Evolutionary conservation across 2,329 filamentous ascomycete species (phyloP).

Genomic region (Cladosporium sp.): DNA sequence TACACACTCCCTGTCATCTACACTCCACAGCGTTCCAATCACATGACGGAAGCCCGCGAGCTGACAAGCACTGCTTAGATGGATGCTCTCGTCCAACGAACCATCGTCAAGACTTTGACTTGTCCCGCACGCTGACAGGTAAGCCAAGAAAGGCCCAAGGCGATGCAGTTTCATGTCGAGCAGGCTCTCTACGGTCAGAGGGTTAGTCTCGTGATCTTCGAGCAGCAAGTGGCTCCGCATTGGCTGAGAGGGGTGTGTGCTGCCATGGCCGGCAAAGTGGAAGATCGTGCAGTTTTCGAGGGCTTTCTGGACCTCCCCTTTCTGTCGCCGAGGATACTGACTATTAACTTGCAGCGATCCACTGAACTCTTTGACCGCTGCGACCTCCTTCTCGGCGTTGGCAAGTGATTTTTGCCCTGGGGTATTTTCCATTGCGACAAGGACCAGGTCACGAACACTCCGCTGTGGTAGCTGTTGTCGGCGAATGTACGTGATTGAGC

Average conservation of each 20-base stretch:
- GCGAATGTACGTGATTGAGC: background rate
- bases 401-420: background rate
- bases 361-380: background rate
- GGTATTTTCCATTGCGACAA: background rate
- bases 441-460: background rate
- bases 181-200: background rate
- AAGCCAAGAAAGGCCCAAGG: background rate
- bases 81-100: slow-evolving; percentile 5
- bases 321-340: background rate
- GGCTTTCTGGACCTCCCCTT: background rate
- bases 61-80: slow-evolving; percentile 6
- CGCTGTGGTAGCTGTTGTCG: background rate
- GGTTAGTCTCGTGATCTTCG: background rate
- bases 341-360: background rate
- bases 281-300: background rate
- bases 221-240: background rate
- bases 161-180: background rate
- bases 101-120: background rate
- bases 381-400: background rate
- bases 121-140: slow-evolving; percentile 4
- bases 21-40: slow-evolving; percentile 12
- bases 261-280: slow-evolving; percentile 7
- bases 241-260: background rate
- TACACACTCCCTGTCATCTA: background rate
- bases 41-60: slow-evolving; percentile 10